phyloP scores from a whole-genome alignment of 2,329 filamentous ascomycete genomes.

The Neopestalotiopsis clavispora region DNA sequence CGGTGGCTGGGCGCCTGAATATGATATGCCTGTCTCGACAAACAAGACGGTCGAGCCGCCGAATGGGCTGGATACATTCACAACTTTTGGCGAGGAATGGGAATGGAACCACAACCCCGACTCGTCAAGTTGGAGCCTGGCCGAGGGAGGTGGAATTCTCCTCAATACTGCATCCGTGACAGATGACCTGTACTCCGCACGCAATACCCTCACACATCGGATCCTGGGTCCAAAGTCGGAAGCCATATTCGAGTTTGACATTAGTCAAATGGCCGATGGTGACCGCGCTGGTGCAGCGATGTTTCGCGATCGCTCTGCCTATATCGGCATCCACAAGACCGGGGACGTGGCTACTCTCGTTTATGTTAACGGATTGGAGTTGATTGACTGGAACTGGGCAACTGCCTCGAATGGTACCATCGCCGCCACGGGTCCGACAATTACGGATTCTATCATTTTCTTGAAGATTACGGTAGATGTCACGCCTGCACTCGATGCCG shows the following conservation, averaged over 20 bases:
- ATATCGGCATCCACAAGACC: slow-evolving; percentile 51
- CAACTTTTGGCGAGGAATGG: slow-evolving; percentile 47
- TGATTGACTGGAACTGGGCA: slow-evolving; percentile 20
- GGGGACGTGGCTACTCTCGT: slow-evolving; percentile 30
- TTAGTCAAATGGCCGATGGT: slow-evolving; percentile 50
- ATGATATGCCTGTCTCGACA: slow-evolving; percentile 26
- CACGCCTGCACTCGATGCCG: slow-evolving; percentile 25
- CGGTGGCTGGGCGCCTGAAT: background rate
- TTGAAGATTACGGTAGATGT: slow-evolving; percentile 39
- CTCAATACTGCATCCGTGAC: slow-evolving; percentile 55
- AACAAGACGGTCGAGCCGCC: slow-evolving; percentile 27
- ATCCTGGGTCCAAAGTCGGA: slow-evolving; percentile 47
- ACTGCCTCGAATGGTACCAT: slow-evolving; percentile 29
- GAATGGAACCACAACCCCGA: slow-evolving; percentile 68
- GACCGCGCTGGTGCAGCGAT: slow-evolving; percentile 54
- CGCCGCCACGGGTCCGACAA: slow-evolving; percentile 27
- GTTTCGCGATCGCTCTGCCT: slow-evolving; percentile 56
- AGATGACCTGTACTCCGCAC: slow-evolving; percentile 48
- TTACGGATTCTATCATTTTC: slow-evolving; percentile 37
- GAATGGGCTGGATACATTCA: slow-evolving; percentile 48
- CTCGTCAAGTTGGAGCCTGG: slow-evolving; percentile 40
- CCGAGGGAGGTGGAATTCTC: slow-evolving; percentile 45
- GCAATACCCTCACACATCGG: slow-evolving; percentile 51
- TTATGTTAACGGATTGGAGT: slow-evolving; percentile 38
- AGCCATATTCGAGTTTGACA: slow-evolving; percentile 54